Evolutionary conservation across 2,329 filamentous ascomycete genomes (phyloP).

Genomic region (Scortechinia acanthostroma): DNA sequence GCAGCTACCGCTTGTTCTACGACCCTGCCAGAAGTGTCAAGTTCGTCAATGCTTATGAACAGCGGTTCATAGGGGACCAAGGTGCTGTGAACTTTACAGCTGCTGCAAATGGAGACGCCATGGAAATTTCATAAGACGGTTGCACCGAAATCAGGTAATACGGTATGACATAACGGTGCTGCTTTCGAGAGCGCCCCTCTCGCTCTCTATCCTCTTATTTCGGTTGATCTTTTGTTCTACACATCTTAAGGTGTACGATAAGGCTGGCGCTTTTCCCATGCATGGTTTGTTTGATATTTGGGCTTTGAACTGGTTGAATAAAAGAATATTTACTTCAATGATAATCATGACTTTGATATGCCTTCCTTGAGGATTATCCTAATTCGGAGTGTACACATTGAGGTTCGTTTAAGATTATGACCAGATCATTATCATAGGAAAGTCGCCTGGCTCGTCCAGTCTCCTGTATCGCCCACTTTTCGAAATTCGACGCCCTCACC

Average conservation of each 20-base stretch:
- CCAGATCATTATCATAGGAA: too few species aligned
- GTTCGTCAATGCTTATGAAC: conserved; percentile 85
- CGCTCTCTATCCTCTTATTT: not conserved
- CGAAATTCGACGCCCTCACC: conserved; percentile 79
- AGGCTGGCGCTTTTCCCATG: not conserved
- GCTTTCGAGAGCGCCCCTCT: too few species aligned
- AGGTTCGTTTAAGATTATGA: too few species aligned
- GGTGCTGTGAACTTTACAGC: conserved; percentile 69
- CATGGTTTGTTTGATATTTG: not conserved
- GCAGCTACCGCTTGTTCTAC: conserved; percentile 90
- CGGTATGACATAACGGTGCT: too few species aligned
- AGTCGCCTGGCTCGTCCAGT: not conserved
- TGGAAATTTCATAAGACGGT: conserved; percentile 37
- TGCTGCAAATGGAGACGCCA: conserved; percentile 9
- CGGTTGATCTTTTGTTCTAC: not conserved
- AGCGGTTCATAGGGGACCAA: conserved; percentile 82
- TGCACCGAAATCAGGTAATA: too few species aligned
- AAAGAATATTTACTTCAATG: not conserved
- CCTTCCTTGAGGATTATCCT: too few species aligned
- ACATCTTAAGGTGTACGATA: not conserved
- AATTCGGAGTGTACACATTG: conserved; percentile 1
- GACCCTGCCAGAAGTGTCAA: conserved; percentile 81
- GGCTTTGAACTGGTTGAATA: not conserved
- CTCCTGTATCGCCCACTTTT: conserved; percentile 35
- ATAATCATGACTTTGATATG: not conserved